Evolutionary conservation across 306 rosid species (phyloP).

Genomic region (Prosopis cineraria): DNA sequence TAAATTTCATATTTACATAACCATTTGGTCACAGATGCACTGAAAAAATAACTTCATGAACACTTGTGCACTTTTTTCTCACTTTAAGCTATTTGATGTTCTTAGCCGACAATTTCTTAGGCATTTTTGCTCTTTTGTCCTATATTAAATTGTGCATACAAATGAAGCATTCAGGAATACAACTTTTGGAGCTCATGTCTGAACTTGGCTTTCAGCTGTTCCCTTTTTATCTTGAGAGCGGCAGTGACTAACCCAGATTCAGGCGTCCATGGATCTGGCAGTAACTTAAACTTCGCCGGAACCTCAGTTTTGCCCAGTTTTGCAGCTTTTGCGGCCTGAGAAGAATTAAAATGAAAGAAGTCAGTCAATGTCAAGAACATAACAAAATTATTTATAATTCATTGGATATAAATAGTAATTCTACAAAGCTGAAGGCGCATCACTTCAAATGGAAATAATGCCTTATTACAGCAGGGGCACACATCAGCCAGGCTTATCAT

Average conservation of each 20-base stretch:
- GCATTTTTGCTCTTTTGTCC: too few relatives aligned
- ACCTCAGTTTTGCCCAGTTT: slow-evolving; percentile 74
- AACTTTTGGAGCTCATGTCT: slow-evolving; percentile 67
- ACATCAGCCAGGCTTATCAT: background rate
- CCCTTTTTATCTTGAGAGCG: slow-evolving; percentile 72
- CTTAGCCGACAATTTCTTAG: too few relatives aligned
- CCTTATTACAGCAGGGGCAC: background rate
- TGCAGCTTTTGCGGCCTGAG: slow-evolving; percentile 70
- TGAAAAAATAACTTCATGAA: too few relatives aligned
- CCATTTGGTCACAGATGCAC: too few relatives aligned
- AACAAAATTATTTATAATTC: background rate
- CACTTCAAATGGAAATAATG: background rate
- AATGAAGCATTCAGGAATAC: slow-evolving; percentile 55
- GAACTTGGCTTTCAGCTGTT: slow-evolving; percentile 52
- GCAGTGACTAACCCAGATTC: slow-evolving; percentile 95
- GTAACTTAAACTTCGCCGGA: slow-evolving; percentile 75
- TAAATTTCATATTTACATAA: too few relatives aligned
- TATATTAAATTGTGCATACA: too few relatives aligned
- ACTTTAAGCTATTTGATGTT: too few relatives aligned
- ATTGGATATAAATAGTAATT: background rate
- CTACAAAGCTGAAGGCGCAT: background rate
- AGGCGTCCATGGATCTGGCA: slow-evolving; percentile 84
- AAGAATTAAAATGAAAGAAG: background rate
- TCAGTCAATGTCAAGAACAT: background rate
- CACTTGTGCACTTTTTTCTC: too few relatives aligned